Evolutionary conservation across 768 basidiomycete genomes (phyloP), one percentile per base, ranked within the genome.

Genomic region (Serendipita vermifera): DNA sequence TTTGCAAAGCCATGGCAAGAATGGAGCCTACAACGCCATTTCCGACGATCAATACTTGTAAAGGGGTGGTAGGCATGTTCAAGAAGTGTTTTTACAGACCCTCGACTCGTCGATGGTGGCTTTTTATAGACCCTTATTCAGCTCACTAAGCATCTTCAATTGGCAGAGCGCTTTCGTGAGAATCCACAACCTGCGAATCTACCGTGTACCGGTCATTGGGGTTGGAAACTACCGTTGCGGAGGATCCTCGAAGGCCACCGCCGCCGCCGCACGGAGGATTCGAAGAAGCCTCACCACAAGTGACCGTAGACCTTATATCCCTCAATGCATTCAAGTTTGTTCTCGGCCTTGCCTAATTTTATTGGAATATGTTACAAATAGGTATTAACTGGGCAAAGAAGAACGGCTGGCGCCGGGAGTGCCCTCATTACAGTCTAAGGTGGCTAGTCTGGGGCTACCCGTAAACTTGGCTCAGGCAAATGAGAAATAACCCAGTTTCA

Each of bases 11-110:
- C 24, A 70, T 63, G 1, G 70, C 70, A 35, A 74, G 67, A 2
- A 71, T 67, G 14, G 72, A 70, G 11, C 73, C 73, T 9, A 70
- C 71, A 33, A 73, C 67, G 3, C 72, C 72, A 17, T 64, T 65
- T 20, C 72, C 72, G 6, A 68, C 67, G 41, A 73, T 64, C 56
- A 72, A 67, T 27, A 73, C 68, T 59, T 58, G 32, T 5, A 51
- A 31, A 9, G 17, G 22, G 22, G 17, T 20, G 7, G 26, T n/a
- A 20, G 39, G 39, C 17, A n/a, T n/a, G 39, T 9, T 7, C 24
- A 51, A 11, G 9, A 20, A 22, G 32, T 51, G 35, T 9, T 36
- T 36, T 9, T n/a, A 36, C 35, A 36, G 35, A 9, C 9, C 35
- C n/a, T n/a, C 35, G n/a, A 9, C 35, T 9, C 35, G 9, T 36